These are phyloP conservation scores for Favolaschia claudopus DNA, from an alignment of 768 basidiomycete genomes.

Conservation along the genomic window DNA sequence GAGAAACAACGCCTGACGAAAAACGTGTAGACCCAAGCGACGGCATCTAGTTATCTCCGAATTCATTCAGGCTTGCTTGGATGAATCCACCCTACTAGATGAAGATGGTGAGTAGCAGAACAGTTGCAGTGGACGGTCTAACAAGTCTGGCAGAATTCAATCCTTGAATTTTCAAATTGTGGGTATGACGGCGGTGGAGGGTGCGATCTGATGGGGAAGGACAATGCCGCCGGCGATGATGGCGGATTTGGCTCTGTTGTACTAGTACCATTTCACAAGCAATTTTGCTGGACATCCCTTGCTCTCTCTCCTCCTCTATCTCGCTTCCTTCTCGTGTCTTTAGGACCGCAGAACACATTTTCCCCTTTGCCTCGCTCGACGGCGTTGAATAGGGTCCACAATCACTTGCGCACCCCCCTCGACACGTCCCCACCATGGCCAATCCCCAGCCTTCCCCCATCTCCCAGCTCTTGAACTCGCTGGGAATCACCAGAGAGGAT, in stretches of 20 bases:
- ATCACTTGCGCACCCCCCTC: slow-evolving; percentile 5
- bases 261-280: slow-evolving; percentile 1
- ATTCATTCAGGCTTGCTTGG: slow-evolving; percentile 79
- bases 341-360: background rate
- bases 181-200: no score
- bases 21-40: slow-evolving; percentile 70
- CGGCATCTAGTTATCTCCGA: slow-evolving; percentile 81
- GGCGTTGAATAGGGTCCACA: background rate
- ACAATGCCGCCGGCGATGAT: no score
- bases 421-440: slow-evolving; percentile 39
- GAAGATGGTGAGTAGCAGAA: slow-evolving; percentile 76
- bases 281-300: no score
- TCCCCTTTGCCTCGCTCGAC: background rate
- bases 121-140: slow-evolving; percentile 1
- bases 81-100: slow-evolving; percentile 84
- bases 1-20: background rate
- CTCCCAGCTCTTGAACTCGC: slow-evolving; percentile 70
- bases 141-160: slow-evolving; percentile 24
- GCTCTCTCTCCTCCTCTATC: no score
- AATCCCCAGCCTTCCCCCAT: slow-evolving; percentile 67
- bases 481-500: slow-evolving; percentile 83
- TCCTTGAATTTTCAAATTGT: slow-evolving; percentile 8
- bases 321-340: no score
- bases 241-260: background rate
- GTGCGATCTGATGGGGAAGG: no score